phyloP scores from a whole-genome alignment of 345 rosid species.

The Murraya koenigii region DNA sequence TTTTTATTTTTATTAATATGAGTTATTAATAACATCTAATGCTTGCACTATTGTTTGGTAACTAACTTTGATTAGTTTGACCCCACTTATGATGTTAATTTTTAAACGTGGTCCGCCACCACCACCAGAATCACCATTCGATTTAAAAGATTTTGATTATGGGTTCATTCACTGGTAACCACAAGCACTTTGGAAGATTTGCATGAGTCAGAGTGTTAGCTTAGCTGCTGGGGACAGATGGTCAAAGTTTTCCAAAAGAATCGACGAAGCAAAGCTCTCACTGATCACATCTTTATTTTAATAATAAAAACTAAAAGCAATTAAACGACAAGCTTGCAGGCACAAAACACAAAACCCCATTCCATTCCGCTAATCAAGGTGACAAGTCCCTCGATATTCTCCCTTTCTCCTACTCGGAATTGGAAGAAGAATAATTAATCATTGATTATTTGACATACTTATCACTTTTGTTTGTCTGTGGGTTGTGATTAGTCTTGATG shows the following conservation, averaged over 20 bases:
- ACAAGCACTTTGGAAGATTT: not conserved
- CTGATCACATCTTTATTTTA: not conserved
- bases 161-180: not conserved
- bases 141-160: not conserved
- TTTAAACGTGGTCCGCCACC: conserved; percentile 6
- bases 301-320: not conserved
- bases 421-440: not conserved
- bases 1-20: too few species aligned
- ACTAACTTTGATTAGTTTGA: conserved; percentile 20
- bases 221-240: conserved; percentile 18
- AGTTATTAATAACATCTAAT: not conserved
- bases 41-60: conserved; percentile 16
- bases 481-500: not conserved
- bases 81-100: conserved; percentile 3
- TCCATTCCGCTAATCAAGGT: conserved; percentile 45
- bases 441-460: conserved; percentile 1
- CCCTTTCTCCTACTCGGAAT: conserved; percentile 3
- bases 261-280: conserved; percentile 19
- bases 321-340: not conserved
- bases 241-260: conserved; percentile 29
- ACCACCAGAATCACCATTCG: not conserved
- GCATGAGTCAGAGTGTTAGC: conserved; percentile 24
- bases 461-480: not conserved
- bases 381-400: conserved; percentile 41
- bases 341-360: conserved; percentile 23